phyloP scores from a whole-genome alignment of 2,329 filamentous ascomycete genomes.

The Fusarium austroafricanum region DNA sequence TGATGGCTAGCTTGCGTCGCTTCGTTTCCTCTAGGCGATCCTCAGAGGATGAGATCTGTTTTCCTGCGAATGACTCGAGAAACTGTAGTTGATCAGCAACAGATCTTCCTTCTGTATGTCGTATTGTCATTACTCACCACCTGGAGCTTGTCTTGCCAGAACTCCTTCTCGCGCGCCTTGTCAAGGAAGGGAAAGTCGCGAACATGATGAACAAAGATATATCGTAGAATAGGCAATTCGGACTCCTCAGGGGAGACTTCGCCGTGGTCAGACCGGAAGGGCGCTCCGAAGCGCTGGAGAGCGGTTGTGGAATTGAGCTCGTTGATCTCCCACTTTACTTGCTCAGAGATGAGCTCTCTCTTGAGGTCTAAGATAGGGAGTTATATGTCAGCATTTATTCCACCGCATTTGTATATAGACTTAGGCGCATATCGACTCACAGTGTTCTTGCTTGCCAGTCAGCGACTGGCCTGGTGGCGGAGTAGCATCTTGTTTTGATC shows the following conservation, averaged over 20 bases:
- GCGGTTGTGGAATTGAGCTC: constrained; percentile 96
- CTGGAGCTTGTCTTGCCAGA: constrained; percentile 99
- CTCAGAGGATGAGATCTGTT: constrained; percentile 96
- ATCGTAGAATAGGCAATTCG: constrained; percentile 90
- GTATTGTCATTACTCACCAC: constrained; percentile 69
- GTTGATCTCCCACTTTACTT: constrained; percentile 89
- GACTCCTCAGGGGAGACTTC: constrained; percentile 95
- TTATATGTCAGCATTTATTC: constrained; percentile 25
- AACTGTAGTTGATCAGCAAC: constrained; percentile 68
- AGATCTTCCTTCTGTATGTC: not conserved
- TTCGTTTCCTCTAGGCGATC: constrained; percentile 97
- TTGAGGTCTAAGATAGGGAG: constrained; percentile 76
- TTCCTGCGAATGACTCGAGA: constrained; percentile 95
- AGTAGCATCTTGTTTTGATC: constrained; percentile 45
- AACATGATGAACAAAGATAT: constrained; percentile 98
- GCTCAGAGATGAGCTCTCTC: constrained; percentile 89
- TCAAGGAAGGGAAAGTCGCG: constrained; percentile 98
- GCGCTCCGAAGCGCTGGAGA: constrained; percentile 92
- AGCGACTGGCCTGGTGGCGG: constrained; percentile 64
- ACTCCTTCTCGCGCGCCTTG: constrained; percentile 97
- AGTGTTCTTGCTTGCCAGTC: constrained; percentile 98
- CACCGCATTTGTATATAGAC: not conserved
- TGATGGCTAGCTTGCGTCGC: constrained; percentile 87
- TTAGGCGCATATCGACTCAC: constrained; percentile 62
- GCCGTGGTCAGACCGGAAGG: constrained; percentile 91